Conservation (phyloP, 2,329 filamentous ascomycete species). For the Fusarium subtropicale region DNA sequence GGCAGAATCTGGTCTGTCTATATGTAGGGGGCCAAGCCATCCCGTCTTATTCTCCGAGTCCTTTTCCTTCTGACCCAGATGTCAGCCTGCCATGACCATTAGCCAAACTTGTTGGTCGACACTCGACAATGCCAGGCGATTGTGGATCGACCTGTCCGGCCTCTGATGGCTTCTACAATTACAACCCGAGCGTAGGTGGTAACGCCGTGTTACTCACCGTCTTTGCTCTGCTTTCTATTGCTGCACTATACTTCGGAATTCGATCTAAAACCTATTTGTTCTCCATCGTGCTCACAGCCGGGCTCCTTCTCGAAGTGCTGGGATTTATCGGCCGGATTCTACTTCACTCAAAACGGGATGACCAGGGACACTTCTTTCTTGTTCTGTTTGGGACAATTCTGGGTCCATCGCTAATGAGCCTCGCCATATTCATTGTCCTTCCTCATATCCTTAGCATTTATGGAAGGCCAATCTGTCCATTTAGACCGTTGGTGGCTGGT, state of each 20-base stretch:
- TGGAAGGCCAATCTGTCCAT: conserved; percentile 55
- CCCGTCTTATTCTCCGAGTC: conserved; percentile 28
- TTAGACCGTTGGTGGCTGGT: conserved; percentile 52
- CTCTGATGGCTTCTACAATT: conserved; percentile 53
- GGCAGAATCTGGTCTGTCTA: conserved; percentile 29
- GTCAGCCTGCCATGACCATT: conserved; percentile 45
- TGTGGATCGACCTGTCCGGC: conserved; percentile 54
- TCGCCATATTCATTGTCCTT: conserved; percentile 58
- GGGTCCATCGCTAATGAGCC: conserved; percentile 60
- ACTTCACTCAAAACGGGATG: conserved; percentile 51
- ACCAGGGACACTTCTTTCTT: conserved; percentile 55
- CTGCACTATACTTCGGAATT: conserved; percentile 54
- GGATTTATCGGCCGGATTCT: conserved; percentile 61
- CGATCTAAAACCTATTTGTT: conserved; percentile 57
- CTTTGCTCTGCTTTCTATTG: conserved; percentile 56
- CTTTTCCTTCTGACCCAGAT: conserved; percentile 23
- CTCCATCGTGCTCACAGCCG: conserved; percentile 54
- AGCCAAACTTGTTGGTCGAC: conserved; percentile 33
- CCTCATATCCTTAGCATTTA: conserved; percentile 62
- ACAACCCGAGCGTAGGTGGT: conserved; percentile 53
- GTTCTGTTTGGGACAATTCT: conserved; percentile 61
- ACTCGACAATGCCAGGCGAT: conserved; percentile 51
- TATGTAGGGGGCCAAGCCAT: conserved; percentile 46
- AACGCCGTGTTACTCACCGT: conserved; percentile 56
- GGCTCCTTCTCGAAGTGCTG: conserved; percentile 58